Evolutionary conservation across 306 rosid species (phyloP).

Genomic region (Neltuma alba): DNA sequence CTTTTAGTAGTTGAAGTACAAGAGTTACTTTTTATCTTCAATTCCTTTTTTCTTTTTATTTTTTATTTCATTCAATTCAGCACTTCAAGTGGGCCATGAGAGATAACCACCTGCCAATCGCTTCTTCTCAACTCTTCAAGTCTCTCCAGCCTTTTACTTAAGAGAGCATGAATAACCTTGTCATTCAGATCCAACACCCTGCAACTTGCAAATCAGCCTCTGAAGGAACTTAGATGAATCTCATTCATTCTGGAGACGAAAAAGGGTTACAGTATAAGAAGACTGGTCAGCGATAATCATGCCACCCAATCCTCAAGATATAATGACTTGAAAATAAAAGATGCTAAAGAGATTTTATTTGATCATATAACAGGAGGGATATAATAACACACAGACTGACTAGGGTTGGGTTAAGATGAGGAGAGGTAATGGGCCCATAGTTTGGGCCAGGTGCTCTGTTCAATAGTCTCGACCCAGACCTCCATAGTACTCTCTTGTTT

Average conservation of each 20-base stretch:
- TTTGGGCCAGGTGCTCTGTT: neutral
- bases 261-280: neutral
- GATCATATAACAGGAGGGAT: neutral
- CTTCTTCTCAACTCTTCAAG: neutral
- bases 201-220: neutral
- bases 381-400: neutral
- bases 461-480: neutral
- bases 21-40: neutral
- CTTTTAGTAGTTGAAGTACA: neutral
- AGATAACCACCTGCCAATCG: neutral
- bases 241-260: neutral
- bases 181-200: neutral
- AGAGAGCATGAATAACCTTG: neutral
- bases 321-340: neutral
- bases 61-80: neutral
- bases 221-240: neutral
- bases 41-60: neutral
- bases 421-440: neutral
- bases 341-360: neutral
- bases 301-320: neutral
- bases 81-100: neutral
- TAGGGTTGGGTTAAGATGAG: neutral
- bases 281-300: neutral
- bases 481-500: neutral
- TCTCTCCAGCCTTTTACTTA: neutral